Evolutionary conservation across 2,329 filamentous ascomycete genomes (phyloP).

Genomic region (Alternaria sp.): DNA sequence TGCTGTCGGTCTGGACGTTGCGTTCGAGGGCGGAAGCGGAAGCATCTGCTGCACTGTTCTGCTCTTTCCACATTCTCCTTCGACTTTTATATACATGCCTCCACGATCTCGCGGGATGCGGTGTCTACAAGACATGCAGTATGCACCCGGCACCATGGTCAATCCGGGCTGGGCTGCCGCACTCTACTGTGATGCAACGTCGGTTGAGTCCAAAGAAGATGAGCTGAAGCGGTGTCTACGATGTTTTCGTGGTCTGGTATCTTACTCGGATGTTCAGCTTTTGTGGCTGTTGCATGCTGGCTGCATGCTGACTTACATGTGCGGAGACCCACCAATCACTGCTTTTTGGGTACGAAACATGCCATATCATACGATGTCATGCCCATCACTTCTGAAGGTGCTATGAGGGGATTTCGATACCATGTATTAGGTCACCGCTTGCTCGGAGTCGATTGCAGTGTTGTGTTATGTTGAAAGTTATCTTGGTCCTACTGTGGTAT

Average conservation of each 20-base stretch:
- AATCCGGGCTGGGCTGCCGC: neutral
- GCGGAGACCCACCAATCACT: neutral
- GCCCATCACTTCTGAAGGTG: no score
- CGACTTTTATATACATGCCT: neutral
- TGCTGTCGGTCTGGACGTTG: no score
- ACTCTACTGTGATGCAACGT: no score
- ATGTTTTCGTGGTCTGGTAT: accelerated
- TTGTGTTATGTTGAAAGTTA: neutral
- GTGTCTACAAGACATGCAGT: neutral
- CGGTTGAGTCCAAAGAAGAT: accelerated
- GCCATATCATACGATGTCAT: neutral
- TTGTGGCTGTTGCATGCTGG: neutral
- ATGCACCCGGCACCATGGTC: no score
- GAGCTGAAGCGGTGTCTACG: accelerated
- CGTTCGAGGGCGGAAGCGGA: neutral
- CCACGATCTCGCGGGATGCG: accelerated
- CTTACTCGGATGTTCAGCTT: neutral
- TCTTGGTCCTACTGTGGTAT: neutral
- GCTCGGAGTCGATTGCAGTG: neutral
- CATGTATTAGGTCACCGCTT: neutral
- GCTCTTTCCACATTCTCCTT: no score
- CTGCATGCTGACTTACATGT: neutral
- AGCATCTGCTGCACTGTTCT: neutral
- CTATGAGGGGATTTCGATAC: neutral
- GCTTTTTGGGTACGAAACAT: neutral